These are phyloP conservation scores for Fraxinus albicans DNA, from an alignment of 305 asterid genomes.

Conservation along the genomic window DNA sequence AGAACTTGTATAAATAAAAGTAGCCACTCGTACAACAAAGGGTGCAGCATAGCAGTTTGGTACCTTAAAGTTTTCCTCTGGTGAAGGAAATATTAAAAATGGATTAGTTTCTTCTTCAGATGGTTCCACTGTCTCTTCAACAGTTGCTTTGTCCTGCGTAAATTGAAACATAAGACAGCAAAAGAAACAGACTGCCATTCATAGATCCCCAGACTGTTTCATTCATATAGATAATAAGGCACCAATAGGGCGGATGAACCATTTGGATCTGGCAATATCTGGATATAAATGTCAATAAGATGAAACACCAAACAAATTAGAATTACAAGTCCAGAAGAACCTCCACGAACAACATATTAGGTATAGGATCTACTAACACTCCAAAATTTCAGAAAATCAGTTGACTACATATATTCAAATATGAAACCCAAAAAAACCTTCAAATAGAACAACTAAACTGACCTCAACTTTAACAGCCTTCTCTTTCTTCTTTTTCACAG, in stretches of 20 bases:
- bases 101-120: constrained; percentile 89
- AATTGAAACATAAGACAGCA: constrained; percentile 16
- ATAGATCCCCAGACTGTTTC: constrained; percentile 1
- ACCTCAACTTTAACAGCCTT: constrained; percentile 79
- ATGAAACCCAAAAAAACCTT: background rate
- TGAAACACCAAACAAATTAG: background rate
- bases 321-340: background rate
- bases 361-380: background rate
- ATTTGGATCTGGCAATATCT: constrained; percentile 5
- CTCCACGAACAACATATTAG: background rate
- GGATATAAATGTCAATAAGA: background rate
- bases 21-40: constrained; percentile 13
- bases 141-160: constrained; percentile 56
- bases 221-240: background rate
- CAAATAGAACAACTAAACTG: constrained; percentile 16
- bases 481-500: constrained; percentile 85
- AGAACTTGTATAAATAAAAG: background rate
- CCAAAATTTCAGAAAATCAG: constrained; percentile 5
- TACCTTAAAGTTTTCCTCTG: constrained; percentile 85
- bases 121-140: constrained; percentile 59
- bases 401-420: background rate
- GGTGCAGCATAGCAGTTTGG: background rate
- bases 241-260: constrained; percentile 8
- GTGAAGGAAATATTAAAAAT: constrained; percentile 74
- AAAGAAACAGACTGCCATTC: constrained; percentile 13